Conservation (phyloP, 768 basidiomycete species). For the Naematelia aurantialba region DNA sequence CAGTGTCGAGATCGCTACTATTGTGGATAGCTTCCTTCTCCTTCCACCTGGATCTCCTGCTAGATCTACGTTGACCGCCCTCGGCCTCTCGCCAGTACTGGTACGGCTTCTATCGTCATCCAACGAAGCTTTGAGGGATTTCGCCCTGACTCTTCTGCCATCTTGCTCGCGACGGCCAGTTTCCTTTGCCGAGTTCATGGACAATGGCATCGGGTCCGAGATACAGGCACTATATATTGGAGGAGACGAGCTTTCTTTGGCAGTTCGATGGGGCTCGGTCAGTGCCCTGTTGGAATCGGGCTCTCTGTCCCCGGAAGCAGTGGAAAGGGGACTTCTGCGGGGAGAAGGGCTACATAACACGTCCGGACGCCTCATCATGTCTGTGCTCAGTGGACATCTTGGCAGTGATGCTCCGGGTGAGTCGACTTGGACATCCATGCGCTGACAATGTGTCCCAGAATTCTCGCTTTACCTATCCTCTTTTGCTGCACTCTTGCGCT, state of each 20-base stretch:
- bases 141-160: conserved; percentile 29
- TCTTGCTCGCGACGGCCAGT: conserved; percentile 25
- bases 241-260: neutral
- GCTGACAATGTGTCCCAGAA: conserved; percentile 9
- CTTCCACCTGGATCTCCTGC: neutral
- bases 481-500: conserved; percentile 51
- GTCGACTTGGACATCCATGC: neutral
- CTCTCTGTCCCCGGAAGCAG: conserved; percentile 16
- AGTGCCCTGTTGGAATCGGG: conserved; percentile 16
- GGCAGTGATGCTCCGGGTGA: conserved; percentile 19
- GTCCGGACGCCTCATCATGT: conserved; percentile 8
- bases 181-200: conserved; percentile 32
- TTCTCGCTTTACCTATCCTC: conserved; percentile 53
- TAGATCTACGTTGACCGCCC: neutral
- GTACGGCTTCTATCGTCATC: conserved; percentile 22
- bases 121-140: conserved; percentile 7
- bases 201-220: conserved; percentile 30
- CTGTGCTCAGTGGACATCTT: conserved; percentile 22
- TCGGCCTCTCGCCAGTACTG: conserved; percentile 22
- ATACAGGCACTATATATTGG: conserved; percentile 18
- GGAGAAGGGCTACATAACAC: neutral
- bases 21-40: conserved; percentile 16
- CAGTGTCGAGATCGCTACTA: conserved; percentile 9
- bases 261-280: conserved; percentile 19
- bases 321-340: conserved; percentile 31